phyloP scores from a whole-genome alignment of 2,329 filamentous ascomycete species.

The Aureobasidium subglaciale region DNA sequence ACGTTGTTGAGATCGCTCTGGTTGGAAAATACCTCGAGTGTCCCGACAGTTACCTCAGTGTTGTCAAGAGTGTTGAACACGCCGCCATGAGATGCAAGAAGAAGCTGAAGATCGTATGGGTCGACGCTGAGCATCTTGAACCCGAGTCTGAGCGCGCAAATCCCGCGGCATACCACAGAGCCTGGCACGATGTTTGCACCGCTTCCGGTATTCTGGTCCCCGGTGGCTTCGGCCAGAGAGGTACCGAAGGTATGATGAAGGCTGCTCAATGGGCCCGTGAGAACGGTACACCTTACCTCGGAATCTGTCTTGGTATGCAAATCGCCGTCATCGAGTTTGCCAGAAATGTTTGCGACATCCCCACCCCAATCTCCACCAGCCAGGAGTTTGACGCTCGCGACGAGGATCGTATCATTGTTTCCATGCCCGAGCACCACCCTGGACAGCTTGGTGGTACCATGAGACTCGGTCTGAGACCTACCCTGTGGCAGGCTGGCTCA shows the following conservation, averaged over 20 bases:
- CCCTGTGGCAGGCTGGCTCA: slow-evolving; percentile 65
- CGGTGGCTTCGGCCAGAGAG: slow-evolving; percentile 74
- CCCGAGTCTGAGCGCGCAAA: slow-evolving; percentile 52
- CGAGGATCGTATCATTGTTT: slow-evolving; percentile 69
- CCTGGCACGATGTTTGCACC: slow-evolving; percentile 19
- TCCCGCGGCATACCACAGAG: slow-evolving; percentile 68
- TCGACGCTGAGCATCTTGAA: slow-evolving; percentile 82
- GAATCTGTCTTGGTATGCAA: slow-evolving; percentile 89
- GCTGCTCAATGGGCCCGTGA: slow-evolving; percentile 82
- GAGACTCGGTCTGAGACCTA: slow-evolving; percentile 70
- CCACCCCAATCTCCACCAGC: slow-evolving; percentile 44
- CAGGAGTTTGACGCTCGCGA: slow-evolving; percentile 53
- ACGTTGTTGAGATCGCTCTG: slow-evolving; percentile 71
- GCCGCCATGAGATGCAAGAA: slow-evolving; percentile 77
- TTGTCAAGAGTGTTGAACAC: slow-evolving; percentile 84
- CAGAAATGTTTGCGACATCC: slow-evolving; percentile 63
- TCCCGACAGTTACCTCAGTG: slow-evolving; percentile 77
- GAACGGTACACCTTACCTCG: slow-evolving; percentile 73
- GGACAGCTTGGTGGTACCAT: slow-evolving; percentile 78
- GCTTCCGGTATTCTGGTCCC: slow-evolving; percentile 54
- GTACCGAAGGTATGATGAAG: slow-evolving; percentile 83
- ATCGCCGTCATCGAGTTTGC: slow-evolving; percentile 86
- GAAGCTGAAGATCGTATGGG: slow-evolving; percentile 73
- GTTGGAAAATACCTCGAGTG: slow-evolving; percentile 88
- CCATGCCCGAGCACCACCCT: slow-evolving; percentile 83